Percentiles rank a stretch among this genome's conserved stretches.
Conservation (phyloP, 495 filamentous ascomycete species). For the Aspergillus diversus region DNA sequence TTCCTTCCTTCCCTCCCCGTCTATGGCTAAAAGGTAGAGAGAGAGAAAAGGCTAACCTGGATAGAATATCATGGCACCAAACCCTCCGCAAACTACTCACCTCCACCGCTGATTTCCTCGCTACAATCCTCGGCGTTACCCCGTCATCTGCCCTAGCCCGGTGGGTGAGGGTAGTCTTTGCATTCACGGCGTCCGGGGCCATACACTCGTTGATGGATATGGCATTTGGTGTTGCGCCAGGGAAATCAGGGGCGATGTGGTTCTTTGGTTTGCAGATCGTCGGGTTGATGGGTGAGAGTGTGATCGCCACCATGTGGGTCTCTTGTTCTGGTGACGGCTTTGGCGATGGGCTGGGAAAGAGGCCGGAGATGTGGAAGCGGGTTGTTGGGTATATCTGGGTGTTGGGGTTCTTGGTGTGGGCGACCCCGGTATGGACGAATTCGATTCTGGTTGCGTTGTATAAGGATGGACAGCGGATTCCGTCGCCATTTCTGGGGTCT, state of each 20-base stretch:
- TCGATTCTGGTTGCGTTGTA: slow-evolving; percentile 23
- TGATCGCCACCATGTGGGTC: neutral
- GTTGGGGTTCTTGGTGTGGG: slow-evolving; percentile 23
- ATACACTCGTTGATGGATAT: slow-evolving; percentile 27
- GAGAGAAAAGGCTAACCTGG: neutral
- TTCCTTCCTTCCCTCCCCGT: neutral
- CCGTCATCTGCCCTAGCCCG: slow-evolving; percentile 11
- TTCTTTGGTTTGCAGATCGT: slow-evolving; percentile 28
- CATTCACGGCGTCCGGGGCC: slow-evolving; percentile 23
- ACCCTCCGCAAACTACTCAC: slow-evolving; percentile 22
- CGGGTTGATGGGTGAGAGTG: slow-evolving; percentile 17
- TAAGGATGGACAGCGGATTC: slow-evolving; percentile 19
- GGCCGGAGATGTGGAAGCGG: neutral
- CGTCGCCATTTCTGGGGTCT: slow-evolving; percentile 23
- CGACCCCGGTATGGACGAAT: slow-evolving; percentile 27
- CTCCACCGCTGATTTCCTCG: slow-evolving; percentile 21
- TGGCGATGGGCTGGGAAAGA: neutral
- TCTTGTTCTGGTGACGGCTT: neutral
- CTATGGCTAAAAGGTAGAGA: too few species aligned
- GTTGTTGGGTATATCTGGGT: slow-evolving; percentile 29
- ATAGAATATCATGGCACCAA: slow-evolving; percentile 31
- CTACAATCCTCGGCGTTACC: neutral
- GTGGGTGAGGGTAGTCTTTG: slow-evolving; percentile 8
- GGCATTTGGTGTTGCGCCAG: slow-evolving; percentile 21
- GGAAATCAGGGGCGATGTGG: slow-evolving; percentile 20